Evolutionary conservation across 805 yeast species (phyloP), one percentile per base, ranked within the genome.

Genomic region (Metschnikowia borealis): DNA sequence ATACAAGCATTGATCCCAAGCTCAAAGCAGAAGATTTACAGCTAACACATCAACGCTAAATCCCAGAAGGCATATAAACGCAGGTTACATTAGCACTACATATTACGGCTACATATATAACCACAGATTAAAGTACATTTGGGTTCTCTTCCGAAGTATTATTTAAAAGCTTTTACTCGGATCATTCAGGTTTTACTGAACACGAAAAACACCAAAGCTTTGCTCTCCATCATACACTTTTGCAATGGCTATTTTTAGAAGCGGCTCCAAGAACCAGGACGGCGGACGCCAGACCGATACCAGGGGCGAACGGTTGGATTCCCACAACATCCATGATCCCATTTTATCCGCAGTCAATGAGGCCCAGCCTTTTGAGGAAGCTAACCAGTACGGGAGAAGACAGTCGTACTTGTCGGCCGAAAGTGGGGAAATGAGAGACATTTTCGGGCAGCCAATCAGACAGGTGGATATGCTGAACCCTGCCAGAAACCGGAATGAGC

Each of bases 381-480:
- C 79, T 38, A 70, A 68, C 44, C 57, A 53, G 81, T 80, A 63
- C 60, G 66, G 56, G 62, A 74, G 71, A 67, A 68, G 73, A 66
- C 78, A 72, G 21, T 66, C 72, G 50, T 73, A 66, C 58, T 64
- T 68, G 51, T 65, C 71, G 18, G 78, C 82, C 38, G 82, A 79
- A 29, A 74, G 79, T 43, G 75, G 73, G 38, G 83, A 83, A 29
- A 63, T 83, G 60, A 81, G 80, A 58, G 99, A 94, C 66, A 83
- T 89, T 39, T 92, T 91, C 67, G 99, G 99, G 18, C 80, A 80
- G 52, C 82, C 85, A 6, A 94, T 94, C 61, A 64, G 64, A 2
- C 82, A 81, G 55, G 87, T 95, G 6, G 99, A 94, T 66, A 77
- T 86, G 58, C 89, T 96, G 36, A 94, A 94, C 65, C 99, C 99